A percentile compares a stretch with the other conserved stretches of the same genome.
These are phyloP conservation scores for Cytidiella melzeri DNA, from an alignment of 768 basidiomycete genomes.

Conservation along the genomic window DNA sequence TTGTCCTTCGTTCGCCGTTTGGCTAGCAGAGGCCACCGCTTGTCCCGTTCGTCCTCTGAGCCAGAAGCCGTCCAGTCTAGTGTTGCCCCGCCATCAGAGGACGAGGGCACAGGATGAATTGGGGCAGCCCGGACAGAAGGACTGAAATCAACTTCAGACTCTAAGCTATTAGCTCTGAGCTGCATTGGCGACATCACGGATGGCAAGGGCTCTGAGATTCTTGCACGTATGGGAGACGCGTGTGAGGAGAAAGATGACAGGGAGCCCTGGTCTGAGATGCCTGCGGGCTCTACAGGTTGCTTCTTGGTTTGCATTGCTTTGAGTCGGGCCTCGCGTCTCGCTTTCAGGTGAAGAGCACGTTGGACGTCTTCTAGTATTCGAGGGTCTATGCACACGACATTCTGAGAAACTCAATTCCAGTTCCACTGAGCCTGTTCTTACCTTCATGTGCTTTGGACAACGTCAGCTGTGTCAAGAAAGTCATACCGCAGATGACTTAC, in stretches of 20 bases:
- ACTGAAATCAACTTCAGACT: conserved; percentile 62
- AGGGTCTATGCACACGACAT: conserved; percentile 46
- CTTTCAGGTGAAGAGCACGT: conserved; percentile 66
- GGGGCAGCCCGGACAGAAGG: conserved; percentile 47
- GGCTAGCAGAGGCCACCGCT: conserved; percentile 53
- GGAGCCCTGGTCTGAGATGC: conserved; percentile 24
- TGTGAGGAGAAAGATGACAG: conserved; percentile 25
- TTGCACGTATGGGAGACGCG: conserved; percentile 22
- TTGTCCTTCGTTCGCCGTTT: conserved; percentile 59
- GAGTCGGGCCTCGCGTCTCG: conserved; percentile 64
- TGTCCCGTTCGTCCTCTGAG: conserved; percentile 54
- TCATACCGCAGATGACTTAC: conserved; percentile 36
- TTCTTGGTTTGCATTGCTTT: conserved; percentile 22
- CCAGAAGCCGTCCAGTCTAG: conserved; percentile 66
- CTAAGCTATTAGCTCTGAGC: conserved; percentile 11
- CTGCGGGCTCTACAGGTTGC: conserved; percentile 14
- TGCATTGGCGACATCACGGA: neutral
- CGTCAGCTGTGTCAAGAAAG: neutral
- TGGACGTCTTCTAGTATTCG: conserved; percentile 76
- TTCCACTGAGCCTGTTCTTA: conserved; percentile 32
- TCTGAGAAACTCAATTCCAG: neutral
- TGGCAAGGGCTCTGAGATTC: conserved; percentile 9
- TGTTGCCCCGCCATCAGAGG: conserved; percentile 61
- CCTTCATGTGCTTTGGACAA: conserved; percentile 60
- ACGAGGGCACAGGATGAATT: conserved; percentile 62